phyloP scores from a whole-genome alignment of 73 alveolate species.

The Uronychia setigera region DNA sequence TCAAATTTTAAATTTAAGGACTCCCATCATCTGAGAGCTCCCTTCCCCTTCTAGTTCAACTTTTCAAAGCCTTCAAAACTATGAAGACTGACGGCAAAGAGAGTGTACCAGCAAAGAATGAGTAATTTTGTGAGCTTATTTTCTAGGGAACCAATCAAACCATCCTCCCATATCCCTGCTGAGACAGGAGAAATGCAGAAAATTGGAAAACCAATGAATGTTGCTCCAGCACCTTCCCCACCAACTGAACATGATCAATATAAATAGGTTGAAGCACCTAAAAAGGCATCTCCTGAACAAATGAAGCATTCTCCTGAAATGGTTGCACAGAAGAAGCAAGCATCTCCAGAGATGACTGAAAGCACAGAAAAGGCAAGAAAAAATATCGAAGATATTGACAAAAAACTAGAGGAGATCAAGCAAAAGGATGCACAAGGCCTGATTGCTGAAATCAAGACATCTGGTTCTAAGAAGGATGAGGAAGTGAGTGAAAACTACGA shows the following conservation, averaged over 20 bases:
- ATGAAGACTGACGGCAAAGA: not conserved
- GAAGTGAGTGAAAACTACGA: constrained; percentile 34
- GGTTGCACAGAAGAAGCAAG: not conserved
- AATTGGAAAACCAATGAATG: not conserved
- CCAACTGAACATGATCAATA: not conserved
- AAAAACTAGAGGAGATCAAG: not conserved
- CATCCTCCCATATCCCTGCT: too few relatives aligned
- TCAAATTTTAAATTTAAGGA: not conserved
- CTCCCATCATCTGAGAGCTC: not conserved
- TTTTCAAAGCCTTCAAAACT: constrained; percentile 7
- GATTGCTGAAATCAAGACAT: not conserved
- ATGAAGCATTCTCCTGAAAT: too few relatives aligned
- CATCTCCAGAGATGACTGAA: not conserved
- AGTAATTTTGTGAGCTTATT: too few relatives aligned
- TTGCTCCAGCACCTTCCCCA: not conserved
- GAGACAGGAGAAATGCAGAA: not conserved
- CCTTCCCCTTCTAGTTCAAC: constrained; percentile 17
- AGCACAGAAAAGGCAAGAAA: not conserved
- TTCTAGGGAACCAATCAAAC: not conserved
- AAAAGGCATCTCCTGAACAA: not conserved
- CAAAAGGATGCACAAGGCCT: not conserved
- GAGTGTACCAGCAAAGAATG: constrained; percentile 3
- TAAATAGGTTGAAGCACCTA: not conserved
- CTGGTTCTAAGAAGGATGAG: constrained; percentile 1
- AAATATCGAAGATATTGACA: not conserved